Conservation (phyloP, 495 filamentous ascomycete genomes). For the Cercophora sp. region DNA sequence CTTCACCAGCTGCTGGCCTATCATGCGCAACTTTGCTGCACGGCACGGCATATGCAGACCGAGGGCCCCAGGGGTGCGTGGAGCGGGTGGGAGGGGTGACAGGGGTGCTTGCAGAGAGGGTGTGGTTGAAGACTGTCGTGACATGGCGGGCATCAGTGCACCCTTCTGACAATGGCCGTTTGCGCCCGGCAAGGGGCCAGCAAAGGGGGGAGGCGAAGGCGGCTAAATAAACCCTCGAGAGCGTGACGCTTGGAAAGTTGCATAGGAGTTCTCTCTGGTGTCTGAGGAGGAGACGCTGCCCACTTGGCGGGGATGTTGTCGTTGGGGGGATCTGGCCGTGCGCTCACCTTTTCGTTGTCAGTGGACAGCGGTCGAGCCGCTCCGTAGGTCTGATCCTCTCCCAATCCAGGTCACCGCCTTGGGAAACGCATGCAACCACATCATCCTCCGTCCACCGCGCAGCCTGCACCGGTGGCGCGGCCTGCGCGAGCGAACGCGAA, state of each 20-base stretch:
- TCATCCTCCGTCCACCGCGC: background rate
- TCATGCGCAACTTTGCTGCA: slow-evolving; percentile 8
- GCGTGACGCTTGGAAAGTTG: slow-evolving; percentile 3
- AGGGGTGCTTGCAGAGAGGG: background rate
- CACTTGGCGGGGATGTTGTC: background rate
- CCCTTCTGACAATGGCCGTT: slow-evolving; percentile 1
- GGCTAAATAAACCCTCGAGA: slow-evolving; percentile 1
- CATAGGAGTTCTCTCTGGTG: background rate
- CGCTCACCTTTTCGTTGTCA: background rate
- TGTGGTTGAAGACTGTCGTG: slow-evolving; percentile 8
- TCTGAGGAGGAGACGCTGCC: background rate
- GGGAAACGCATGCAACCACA: slow-evolving; percentile 1
- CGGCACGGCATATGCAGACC: slow-evolving; percentile 24
- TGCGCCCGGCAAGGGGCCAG: slow-evolving; percentile 4
- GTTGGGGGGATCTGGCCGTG: slow-evolving; percentile 9
- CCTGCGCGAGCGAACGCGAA: background rate
- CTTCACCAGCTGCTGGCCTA: slow-evolving; percentile 11
- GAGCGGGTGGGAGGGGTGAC: background rate
- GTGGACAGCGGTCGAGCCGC: slow-evolving; percentile 12
- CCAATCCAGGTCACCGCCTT: slow-evolving; percentile 12
- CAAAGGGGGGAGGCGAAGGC: background rate
- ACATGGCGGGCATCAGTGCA: background rate
- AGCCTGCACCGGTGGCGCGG: background rate
- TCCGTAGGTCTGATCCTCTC: slow-evolving; percentile 10
- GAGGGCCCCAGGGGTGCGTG: slow-evolving; percentile 1